A percentile compares a stretch with the other conserved stretches of the same genome.
Conservation (phyloP, 176 grass and related monocot species). For the Carex kokanica region DNA sequence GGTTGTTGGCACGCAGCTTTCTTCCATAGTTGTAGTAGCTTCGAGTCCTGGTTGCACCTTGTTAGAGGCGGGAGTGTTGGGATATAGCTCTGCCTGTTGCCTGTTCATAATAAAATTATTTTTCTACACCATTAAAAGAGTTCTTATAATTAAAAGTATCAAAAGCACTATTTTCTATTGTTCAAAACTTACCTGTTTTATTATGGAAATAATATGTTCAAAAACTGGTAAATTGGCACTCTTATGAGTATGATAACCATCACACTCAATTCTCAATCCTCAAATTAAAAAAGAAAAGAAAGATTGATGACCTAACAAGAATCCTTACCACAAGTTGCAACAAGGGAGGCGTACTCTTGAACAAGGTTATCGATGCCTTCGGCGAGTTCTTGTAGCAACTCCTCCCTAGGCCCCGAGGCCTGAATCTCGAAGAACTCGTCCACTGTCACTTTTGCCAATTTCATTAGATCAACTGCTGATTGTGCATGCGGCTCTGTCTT, state of each 20-base stretch:
- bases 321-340: slow-evolving; percentile 39
- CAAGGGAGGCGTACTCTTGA: slow-evolving; percentile 46
- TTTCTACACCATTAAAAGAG: background rate
- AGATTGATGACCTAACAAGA: background rate
- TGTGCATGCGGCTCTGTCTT: slow-evolving; percentile 62
- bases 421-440: slow-evolving; percentile 65
- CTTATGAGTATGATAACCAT: background rate
- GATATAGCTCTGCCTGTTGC: slow-evolving; percentile 48
- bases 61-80: slow-evolving; percentile 49
- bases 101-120: slow-evolving; percentile 20
- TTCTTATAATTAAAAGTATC: background rate
- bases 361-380: slow-evolving; percentile 51
- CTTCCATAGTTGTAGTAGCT: slow-evolving; percentile 51
- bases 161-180: background rate
- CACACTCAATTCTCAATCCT: background rate
- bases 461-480: slow-evolving; percentile 65
- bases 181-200: background rate
- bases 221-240: background rate
- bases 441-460: slow-evolving; percentile 50
- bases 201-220: background rate
- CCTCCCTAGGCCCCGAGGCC: slow-evolving; percentile 28
- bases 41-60: slow-evolving; percentile 72
- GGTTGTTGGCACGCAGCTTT: slow-evolving; percentile 43
- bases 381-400: slow-evolving; percentile 37
- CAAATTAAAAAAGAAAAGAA: background rate